Base-by-base conservation (phyloP, 176 grass and related monocot genomes). In the Pontederia crassipes region DNA sequence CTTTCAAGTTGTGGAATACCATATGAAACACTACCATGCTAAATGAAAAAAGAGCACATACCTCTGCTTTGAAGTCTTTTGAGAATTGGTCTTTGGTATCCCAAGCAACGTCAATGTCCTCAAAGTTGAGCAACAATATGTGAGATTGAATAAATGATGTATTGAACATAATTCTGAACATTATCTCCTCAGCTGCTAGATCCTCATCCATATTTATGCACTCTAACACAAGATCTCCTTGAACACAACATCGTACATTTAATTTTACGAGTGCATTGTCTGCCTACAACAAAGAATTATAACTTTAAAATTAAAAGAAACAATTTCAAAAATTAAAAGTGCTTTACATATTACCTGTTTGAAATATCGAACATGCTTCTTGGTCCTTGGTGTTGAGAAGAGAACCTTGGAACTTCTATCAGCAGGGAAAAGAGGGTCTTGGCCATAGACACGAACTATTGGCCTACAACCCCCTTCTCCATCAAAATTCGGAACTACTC, bases 81-180 rank as follows among this genome's bases (percentile, higher is more conserved):
- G 73, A 82, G 81, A 97, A 97, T 18, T 57, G 60, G 28, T 83
- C 63, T 55, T 91, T 76, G 20, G 79, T 71, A 78, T 81, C 79
- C 87, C 92, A 97, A 58, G 79, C 66, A 56, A 79, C 24, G 64
- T 97, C 92, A 1, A 97, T 80, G 56, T 97, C 81, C 61, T 97
- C 84, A 75, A 91, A 75, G 52, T 65, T 85, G 50, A 97, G 75
- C 17, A 65, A 10, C 59, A 97, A 82, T 75, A 97, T 85, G 59
- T 91, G 87, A 80, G 87, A 97, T 50, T 83, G 87, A 55, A 91
- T 83, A 67, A 97, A 97, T 61, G 71, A 74, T 29, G 84, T 97
- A 59, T 91, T 97, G 84, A 97, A 97, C 87, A 85, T 97, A 49
- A 91, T 73, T 54, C 92, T 81, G 65, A 97, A 97, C 79, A 97